phyloP scores from a whole-genome alignment of 1,139 yeast species.

The Zygosaccharomyces sapae region DNA sequence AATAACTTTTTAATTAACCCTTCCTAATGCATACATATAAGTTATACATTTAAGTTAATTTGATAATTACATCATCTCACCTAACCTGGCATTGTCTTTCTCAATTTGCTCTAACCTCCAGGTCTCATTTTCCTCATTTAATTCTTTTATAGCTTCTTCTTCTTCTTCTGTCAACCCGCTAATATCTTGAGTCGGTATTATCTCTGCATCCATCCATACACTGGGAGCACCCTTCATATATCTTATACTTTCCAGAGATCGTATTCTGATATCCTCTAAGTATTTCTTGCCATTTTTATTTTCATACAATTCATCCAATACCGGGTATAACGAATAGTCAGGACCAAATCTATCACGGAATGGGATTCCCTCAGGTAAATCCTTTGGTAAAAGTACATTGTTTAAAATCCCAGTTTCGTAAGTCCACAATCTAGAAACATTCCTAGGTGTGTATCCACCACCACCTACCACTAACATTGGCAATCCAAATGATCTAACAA shows the following conservation, averaged over 20 bases:
- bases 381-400: conserved; percentile 69
- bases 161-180: conserved; percentile 48
- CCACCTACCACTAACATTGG: conserved; percentile 96
- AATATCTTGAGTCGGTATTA: conserved; percentile 77
- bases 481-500: conserved; percentile 76
- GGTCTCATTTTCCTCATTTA: conserved; percentile 41
- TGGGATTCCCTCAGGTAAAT: conserved; percentile 75
- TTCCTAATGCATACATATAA: background rate
- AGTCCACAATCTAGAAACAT: conserved; percentile 92
- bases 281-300: conserved; percentile 86
- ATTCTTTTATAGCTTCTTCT: conserved; percentile 51
- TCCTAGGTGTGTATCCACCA: conserved; percentile 96
- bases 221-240: conserved; percentile 88
- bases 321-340: conserved; percentile 85
- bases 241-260: conserved; percentile 77
- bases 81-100: conserved; percentile 39
- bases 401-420: conserved; percentile 87
- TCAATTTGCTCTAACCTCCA: conserved; percentile 38
- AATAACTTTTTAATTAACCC: too few relatives aligned
- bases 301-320: conserved; percentile 79
- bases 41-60: background rate
- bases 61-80: conserved; percentile 29
- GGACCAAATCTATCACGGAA: conserved; percentile 90
- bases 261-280: conserved; percentile 71
- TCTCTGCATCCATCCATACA: conserved; percentile 77